Evolutionary conservation across 129 eudicot genomes (phyloP), one percentile per base, ranked within the genome.

Genomic region (Saposhnikovia divaricata): DNA sequence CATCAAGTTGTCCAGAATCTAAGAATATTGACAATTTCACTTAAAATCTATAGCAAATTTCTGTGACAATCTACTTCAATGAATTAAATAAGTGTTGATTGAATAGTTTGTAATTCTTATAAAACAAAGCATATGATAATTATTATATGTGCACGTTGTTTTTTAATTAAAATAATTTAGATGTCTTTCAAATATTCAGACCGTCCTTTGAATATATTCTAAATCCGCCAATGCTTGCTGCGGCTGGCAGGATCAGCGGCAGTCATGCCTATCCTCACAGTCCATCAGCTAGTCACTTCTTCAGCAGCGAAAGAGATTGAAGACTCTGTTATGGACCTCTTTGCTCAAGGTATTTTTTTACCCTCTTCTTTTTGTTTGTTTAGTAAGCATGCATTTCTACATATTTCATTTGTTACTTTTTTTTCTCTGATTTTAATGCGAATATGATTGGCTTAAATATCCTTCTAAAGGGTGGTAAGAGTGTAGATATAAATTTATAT

Each of bases 201-300:
- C 61, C 18, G n/a, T 23, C 61, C n/a, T 51, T 51, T 51, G 61
- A 51, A 55, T 19, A 21, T 55, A 55, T 5, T 21, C 2, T 55
- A 48, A 48, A 55, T 5, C 9, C n/a, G 3, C 3, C 63, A 55
- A 51, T 40, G 73, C 80, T 63, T 88, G 86, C 93, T 89, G 98
- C 85, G 97, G 74, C 98, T 94, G 34, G 90, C 91, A 84, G 93
- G 91, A 82, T 85, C 91, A 73, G 97, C 91, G 83, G 98, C 90
- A 80, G 78, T 89, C 80, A 85, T 89, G 85, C 98, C 98, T 71
- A 34, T 82, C 81, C 90, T 88, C 84, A 90, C 85, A 78, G 85
- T 83, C 75, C 85, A 86, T 84, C 88, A 84, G 76, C 81, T 88
- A 77, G 46, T 61, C 75, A 87, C 83, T 69, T 83, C 91, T 72